A percentile compares a stretch with the other conserved stretches of the same genome.
Conservation (phyloP, 805 yeast species). For the Starmerella riodocensis region DNA sequence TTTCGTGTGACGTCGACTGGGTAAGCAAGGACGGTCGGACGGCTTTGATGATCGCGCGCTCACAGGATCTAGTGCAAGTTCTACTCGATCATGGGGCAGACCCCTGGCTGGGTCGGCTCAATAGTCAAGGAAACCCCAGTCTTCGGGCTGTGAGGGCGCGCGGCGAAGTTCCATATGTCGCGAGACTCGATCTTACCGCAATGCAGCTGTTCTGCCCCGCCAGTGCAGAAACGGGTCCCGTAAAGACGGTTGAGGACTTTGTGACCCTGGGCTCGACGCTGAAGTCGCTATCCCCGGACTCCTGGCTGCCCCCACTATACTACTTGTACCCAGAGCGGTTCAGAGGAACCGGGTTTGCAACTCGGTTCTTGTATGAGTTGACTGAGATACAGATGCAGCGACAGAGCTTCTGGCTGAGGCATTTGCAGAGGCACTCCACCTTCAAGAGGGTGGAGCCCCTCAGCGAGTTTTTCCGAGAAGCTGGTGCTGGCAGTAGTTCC, state of each 20-base stretch:
- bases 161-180: too few species aligned
- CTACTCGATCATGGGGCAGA: conserved; percentile 43
- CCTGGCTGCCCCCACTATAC: conserved; percentile 4
- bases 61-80: conserved; percentile 1
- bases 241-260: not conserved
- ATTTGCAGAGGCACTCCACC: conserved; percentile 2
- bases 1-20: conserved; percentile 43
- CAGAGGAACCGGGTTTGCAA: not conserved
- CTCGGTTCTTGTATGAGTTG: not conserved
- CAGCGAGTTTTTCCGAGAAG: not conserved
- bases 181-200: not conserved
- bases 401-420: conserved; percentile 3
- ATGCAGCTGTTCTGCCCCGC: not conserved
- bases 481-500: not conserved
- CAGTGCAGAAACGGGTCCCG: not conserved
- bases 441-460: not conserved
- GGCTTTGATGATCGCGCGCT: conserved; percentile 30
- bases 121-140: too few species aligned
- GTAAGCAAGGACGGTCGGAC: conserved; percentile 46
- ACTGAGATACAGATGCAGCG: conserved; percentile 1
- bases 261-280: not conserved
- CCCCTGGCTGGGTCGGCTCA: conserved; percentile 17
- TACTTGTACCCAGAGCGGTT: not conserved
- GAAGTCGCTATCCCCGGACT: not conserved
- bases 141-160: not conserved